phyloP scores from a whole-genome alignment of 108 stramenopile genomes.

The Skeletonema grethae region DNA sequence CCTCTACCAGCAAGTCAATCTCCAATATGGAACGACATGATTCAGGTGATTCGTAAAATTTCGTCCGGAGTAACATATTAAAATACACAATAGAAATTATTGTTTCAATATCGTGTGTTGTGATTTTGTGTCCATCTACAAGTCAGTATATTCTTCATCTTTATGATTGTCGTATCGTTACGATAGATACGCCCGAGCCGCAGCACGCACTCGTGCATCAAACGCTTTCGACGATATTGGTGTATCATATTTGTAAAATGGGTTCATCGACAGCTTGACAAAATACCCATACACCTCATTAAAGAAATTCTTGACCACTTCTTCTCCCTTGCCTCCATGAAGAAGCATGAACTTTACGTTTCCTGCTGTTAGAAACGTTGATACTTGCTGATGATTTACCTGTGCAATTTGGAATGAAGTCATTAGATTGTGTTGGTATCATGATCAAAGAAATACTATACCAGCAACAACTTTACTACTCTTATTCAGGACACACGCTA shows the following conservation, averaged over 20 bases:
- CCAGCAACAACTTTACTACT: too few species aligned
- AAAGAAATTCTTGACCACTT: constrained; percentile 89
- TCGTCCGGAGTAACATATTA: constrained; percentile 7
- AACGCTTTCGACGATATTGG: constrained; percentile 87
- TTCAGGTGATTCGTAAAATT: constrained; percentile 36
- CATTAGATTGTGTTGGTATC: neutral
- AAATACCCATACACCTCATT: constrained; percentile 92
- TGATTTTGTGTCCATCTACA: neutral
- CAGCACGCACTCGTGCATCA: constrained; percentile 78
- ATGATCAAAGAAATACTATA: neutral
- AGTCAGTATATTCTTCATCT: too few species aligned
- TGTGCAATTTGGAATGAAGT: constrained; percentile 13
- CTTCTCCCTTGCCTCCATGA: constrained; percentile 87
- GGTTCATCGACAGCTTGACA: constrained; percentile 95
- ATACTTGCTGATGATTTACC: constrained; percentile 94
- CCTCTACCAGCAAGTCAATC: constrained; percentile 47
- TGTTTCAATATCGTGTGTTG: neutral
- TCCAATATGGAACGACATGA: constrained; percentile 36
- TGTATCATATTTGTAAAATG: constrained; percentile 92
- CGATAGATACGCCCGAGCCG: constrained; percentile 69
- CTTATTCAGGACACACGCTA: neutral
- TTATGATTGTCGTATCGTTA: constrained; percentile 17
- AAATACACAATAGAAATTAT: neutral
- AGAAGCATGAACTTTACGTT: constrained; percentile 92
- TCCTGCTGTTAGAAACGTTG: constrained; percentile 89